Base-by-base conservation (phyloP, 371 early-diverging fungal genomes). In the Catenaria anguillulae region DNA sequence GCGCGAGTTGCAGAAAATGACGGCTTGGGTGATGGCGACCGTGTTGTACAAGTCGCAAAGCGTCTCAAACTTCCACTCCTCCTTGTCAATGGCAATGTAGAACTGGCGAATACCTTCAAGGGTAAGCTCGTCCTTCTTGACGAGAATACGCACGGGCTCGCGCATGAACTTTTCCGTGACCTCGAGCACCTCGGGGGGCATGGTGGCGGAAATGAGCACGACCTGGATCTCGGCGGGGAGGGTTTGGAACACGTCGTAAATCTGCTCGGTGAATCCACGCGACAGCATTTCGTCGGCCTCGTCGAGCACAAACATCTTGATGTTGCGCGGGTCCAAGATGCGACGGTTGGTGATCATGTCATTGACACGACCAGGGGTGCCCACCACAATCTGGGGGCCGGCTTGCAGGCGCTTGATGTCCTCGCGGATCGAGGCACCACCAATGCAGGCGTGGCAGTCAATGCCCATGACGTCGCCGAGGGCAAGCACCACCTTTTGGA, bases 51-150 rank as follows among this genome's bases (percentile, higher is more conserved):
- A 73, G 75, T 99, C 98, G 70, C 88, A 92, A 52, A 92, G 82
- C 26, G 94, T 99, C 75, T 89, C 93, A 64, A 91, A 89, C 74
- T 90, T 97, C 92, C 86, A 93, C 70, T 89, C 96, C 75, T 91
- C 93, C 71, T 84, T 83, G 72, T 97, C 99, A 15, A 99, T 90
- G 48, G 92, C 87, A 21, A 99, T 89, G 77, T 88, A 99, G 83
- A 97, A 99, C 73, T 99, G 99, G 71, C 94, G 93, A 74, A 99
- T 99, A 65, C 99, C 99, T 78, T 98, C 98, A 46, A 99, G 78
- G n/a, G 99, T 99, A 76, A 99, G 82, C 75, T 99, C 99, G 78
- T 98, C 99, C 77, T 97, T 93, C 86, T 99, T 99, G 63, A 99
- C 96, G 63, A 99, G 84, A 65, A 99, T 97, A 61, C 96, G 86